Evolutionary conservation across 1,284 basidiomycete species (phyloP).

Genomic region (Tylopilus sp.): DNA sequence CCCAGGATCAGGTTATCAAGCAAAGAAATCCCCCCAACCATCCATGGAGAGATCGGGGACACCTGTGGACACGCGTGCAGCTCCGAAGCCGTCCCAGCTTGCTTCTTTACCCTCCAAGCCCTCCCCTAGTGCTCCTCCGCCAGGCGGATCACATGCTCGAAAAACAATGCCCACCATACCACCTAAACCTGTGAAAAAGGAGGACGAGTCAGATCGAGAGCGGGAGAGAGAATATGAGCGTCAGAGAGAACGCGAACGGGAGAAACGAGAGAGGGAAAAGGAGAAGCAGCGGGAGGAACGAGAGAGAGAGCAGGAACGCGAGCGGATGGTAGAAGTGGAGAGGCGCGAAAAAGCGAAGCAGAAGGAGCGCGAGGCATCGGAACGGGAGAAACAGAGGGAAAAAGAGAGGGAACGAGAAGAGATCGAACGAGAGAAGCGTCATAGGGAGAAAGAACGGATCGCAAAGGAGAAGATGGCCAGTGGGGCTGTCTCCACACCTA

Average conservation of each 20-base stretch:
- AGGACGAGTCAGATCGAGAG: slow-evolving; percentile 43
- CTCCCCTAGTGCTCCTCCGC: slow-evolving; percentile 35
- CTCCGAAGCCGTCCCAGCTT: slow-evolving; percentile 25
- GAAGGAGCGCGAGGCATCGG: slow-evolving; percentile 33
- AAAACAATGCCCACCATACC: slow-evolving; percentile 33
- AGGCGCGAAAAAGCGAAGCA: slow-evolving; percentile 38
- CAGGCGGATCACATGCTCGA: slow-evolving; percentile 35
- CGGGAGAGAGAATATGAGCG: slow-evolving; percentile 35
- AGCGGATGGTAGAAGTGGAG: slow-evolving; percentile 28
- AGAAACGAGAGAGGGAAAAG: slow-evolving; percentile 32
- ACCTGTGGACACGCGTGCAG: slow-evolving; percentile 23
- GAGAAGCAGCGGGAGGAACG: slow-evolving; percentile 32
- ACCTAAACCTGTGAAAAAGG: slow-evolving; percentile 33
- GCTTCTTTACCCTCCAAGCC: slow-evolving; percentile 44
- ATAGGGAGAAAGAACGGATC: slow-evolving; percentile 37
- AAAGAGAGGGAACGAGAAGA: slow-evolving; percentile 39
- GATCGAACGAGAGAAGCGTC: slow-evolving; percentile 35
- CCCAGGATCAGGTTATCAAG: slow-evolving; percentile 63
- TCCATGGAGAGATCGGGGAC: slow-evolving; percentile 29
- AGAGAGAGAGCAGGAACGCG: slow-evolving; percentile 34
- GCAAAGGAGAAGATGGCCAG: slow-evolving; percentile 30
- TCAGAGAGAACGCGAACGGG: slow-evolving; percentile 35
- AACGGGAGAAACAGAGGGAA: slow-evolving; percentile 36
- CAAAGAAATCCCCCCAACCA: slow-evolving; percentile 39
- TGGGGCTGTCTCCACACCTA: slow-evolving; percentile 31